Percentiles rank a stretch among this genome's conserved stretches.
phyloP scores from a whole-genome alignment of 108 stramenopile species.

The Chaetoceros muelleri region DNA sequence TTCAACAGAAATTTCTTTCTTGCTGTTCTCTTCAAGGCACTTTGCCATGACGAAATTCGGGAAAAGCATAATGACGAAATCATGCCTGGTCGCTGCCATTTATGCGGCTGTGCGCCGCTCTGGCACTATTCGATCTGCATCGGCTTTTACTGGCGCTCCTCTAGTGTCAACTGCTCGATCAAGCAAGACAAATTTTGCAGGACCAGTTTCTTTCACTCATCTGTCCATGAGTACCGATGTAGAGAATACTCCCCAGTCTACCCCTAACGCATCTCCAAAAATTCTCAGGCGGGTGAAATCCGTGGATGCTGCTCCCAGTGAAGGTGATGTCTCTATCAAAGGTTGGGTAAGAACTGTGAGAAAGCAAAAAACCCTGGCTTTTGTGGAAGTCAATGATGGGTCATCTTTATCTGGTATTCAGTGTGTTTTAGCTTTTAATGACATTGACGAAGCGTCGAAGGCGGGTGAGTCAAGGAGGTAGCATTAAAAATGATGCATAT shows the following conservation, averaged over 20 bases:
- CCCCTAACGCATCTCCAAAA: not conserved
- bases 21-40: no score
- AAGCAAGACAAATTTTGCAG: not conserved
- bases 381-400: slow-evolving; percentile 98
- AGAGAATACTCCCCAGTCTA: no score
- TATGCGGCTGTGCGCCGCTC: not conserved
- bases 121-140: not conserved
- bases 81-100: not conserved
- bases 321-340: slow-evolving; percentile 71
- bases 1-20: no score
- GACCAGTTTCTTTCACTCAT: not conserved
- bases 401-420: slow-evolving; percentile 87
- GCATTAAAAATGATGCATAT: not conserved
- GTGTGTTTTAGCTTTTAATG: slow-evolving; percentile 67
- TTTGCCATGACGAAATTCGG: not conserved
- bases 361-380: slow-evolving; percentile 94
- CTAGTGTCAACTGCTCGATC: not conserved
- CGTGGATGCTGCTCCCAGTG: slow-evolving; percentile 47
- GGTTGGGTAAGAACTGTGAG: slow-evolving; percentile 97
- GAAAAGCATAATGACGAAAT: not conserved
- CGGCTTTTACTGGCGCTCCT: not conserved
- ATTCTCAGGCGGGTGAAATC: slow-evolving; percentile 56
- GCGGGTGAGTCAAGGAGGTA: slow-evolving; percentile 27
- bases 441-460: slow-evolving; percentile 48
- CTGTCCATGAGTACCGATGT: not conserved